Conservation (phyloP, 1,284 basidiomycete species). For the Phylloboletellus chloephorus region DNA sequence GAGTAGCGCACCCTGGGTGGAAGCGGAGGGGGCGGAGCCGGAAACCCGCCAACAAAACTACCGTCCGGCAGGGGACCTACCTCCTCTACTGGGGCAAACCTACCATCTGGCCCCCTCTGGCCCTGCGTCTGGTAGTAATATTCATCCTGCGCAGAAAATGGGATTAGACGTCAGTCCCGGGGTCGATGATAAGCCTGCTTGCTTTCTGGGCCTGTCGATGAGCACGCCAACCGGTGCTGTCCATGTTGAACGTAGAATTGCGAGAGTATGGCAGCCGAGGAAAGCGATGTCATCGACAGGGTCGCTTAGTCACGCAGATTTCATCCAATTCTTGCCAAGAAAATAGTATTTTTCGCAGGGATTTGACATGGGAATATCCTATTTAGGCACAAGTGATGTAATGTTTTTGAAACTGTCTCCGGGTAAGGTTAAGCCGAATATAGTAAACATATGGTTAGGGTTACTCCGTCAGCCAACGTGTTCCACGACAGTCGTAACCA, state of each 20-base stretch:
- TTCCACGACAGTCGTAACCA: slow-evolving; percentile 87
- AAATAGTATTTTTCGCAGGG: too few relatives aligned
- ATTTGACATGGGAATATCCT: too few relatives aligned
- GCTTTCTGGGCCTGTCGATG: slow-evolving; percentile 47
- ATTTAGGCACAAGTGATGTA: too few relatives aligned
- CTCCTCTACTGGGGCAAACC: slow-evolving; percentile 49
- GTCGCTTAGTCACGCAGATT: too few relatives aligned
- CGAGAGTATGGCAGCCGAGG: too few relatives aligned
- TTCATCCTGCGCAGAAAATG: slow-evolving; percentile 39
- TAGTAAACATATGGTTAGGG: too few relatives aligned
- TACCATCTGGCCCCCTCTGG: slow-evolving; percentile 47
- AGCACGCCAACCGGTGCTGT: slow-evolving; percentile 66
- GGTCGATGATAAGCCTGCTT: slow-evolving; percentile 6
- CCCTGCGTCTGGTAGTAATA: slow-evolving; percentile 26
- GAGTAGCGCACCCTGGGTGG: slow-evolving; percentile 35
- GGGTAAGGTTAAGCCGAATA: too few relatives aligned
- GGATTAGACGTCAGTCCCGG: slow-evolving; percentile 4
- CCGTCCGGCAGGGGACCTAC: slow-evolving; percentile 47
- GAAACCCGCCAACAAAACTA: slow-evolving; percentile 51
- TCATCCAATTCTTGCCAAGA: too few relatives aligned
- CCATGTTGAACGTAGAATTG: slow-evolving; percentile 40
- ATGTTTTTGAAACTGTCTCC: too few relatives aligned
- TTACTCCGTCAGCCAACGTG: slow-evolving; percentile 65
- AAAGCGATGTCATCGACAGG: too few relatives aligned
- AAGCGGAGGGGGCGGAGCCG: slow-evolving; percentile 32